Percentiles rank a stretch among this genome's conserved stretches.
These are phyloP conservation scores for Cordyceps cateniannulata DNA, from an alignment of 2,329 filamentous ascomycete species.

Conservation along the genomic window DNA sequence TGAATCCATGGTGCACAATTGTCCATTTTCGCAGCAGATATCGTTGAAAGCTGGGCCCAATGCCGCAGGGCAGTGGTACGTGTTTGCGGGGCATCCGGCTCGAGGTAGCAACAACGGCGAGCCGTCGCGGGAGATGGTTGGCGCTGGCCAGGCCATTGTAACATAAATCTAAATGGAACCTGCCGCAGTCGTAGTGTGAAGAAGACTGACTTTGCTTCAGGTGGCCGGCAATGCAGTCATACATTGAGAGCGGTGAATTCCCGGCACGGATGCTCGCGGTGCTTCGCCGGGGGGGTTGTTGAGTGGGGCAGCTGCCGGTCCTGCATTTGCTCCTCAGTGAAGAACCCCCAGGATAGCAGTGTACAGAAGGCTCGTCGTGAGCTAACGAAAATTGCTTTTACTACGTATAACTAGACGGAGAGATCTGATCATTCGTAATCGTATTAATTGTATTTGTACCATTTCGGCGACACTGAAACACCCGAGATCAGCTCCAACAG, in stretches of 20 bases:
- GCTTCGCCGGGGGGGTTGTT: background rate
- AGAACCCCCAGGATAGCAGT: background rate
- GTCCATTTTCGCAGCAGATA: slow-evolving; percentile 46
- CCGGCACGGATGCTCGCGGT: background rate
- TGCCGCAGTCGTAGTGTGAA: background rate
- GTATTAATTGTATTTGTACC: background rate
- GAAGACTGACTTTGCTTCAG: background rate
- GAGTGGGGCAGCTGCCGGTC: background rate
- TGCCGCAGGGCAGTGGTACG: slow-evolving; percentile 42
- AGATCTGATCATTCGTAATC: background rate
- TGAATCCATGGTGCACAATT: slow-evolving; percentile 43
- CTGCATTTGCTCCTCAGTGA: background rate
- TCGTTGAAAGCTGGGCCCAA: slow-evolving; percentile 40
- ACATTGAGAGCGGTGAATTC: background rate
- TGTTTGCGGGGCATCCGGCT: slow-evolving; percentile 41
- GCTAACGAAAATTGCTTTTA: background rate
- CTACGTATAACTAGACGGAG: too few species aligned
- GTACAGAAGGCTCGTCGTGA: background rate
- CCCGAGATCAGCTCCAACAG: background rate
- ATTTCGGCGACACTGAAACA: background rate
- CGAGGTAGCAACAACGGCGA: slow-evolving; percentile 17
- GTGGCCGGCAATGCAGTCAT: background rate
- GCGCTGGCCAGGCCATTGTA: background rate
- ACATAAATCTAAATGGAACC: background rate
- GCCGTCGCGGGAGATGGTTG: slow-evolving; percentile 18